Evolutionary conservation across 805 yeast species (phyloP).

Genomic region (Sporopachydermia quercuum): DNA sequence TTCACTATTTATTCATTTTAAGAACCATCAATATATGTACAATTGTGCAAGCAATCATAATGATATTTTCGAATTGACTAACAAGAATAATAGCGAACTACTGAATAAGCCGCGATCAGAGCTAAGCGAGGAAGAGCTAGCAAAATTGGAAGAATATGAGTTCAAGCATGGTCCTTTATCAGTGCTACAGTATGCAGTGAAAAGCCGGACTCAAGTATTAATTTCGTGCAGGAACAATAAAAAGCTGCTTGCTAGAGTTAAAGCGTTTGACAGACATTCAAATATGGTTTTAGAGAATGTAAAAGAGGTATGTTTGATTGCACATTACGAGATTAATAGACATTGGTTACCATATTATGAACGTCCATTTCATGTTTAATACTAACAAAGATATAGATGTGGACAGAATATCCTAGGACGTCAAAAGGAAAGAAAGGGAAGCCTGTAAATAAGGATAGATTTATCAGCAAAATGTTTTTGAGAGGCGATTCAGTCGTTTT

Average conservation of each 20-base stretch:
- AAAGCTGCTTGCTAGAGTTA: conserved; percentile 76
- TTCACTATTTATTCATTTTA: too few relatives aligned
- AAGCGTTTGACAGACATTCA: conserved; percentile 93
- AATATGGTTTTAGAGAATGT: conserved; percentile 88
- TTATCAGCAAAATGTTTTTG: conserved; percentile 75
- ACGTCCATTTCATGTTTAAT: neutral
- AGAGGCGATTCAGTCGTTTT: conserved; percentile 94
- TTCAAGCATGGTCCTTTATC: conserved; percentile 85
- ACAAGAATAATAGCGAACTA: conserved; percentile 34
- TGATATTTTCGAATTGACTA: too few relatives aligned
- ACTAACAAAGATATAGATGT: conserved; percentile 20
- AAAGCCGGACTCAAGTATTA: conserved; percentile 59
- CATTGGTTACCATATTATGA: too few relatives aligned
- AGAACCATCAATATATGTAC: too few relatives aligned
- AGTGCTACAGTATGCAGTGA: conserved; percentile 69
- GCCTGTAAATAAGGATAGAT: conserved; percentile 55
- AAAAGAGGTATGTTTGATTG: conserved; percentile 39
- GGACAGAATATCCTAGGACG: conserved; percentile 49
- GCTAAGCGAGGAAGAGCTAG: conserved; percentile 64
- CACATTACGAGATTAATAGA: too few relatives aligned
- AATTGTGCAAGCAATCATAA: too few relatives aligned
- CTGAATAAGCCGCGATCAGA: conserved; percentile 66
- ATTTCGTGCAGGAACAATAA: conserved; percentile 89
- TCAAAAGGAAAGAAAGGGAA: conserved; percentile 61
- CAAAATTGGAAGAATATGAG: conserved; percentile 77